A percentile compares a stretch with the other conserved stretches of the same genome.
Conservation (phyloP, 306 rosid species). For the Delonix regia region DNA sequence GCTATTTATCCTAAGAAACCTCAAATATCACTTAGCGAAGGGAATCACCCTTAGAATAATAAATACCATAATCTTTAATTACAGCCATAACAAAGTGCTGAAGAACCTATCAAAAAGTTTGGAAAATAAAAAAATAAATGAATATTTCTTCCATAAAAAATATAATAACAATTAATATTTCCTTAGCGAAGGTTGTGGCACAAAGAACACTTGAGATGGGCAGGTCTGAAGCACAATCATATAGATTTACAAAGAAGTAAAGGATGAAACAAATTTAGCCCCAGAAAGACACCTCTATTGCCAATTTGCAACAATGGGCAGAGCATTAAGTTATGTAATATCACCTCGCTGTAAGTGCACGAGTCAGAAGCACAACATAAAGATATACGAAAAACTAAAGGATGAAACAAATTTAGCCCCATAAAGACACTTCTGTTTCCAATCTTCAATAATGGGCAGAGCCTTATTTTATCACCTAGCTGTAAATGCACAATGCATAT, state of each 20-base stretch:
- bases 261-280: too few relatives aligned
- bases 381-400: neutral
- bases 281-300: too few relatives aligned
- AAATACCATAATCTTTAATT: too few relatives aligned
- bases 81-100: neutral
- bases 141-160: too few relatives aligned
- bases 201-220: neutral
- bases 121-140: neutral
- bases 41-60: neutral
- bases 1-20: slow-evolving; percentile 10
- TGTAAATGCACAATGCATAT: slow-evolving; percentile 7
- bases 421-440: neutral
- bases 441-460: neutral
- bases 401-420: slow-evolving; percentile 10
- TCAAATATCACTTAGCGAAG: neutral
- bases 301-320: too few relatives aligned
- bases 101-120: neutral
- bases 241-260: too few relatives aligned
- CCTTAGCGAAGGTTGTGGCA: neutral
- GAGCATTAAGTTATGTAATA: too few relatives aligned
- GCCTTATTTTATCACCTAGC: slow-evolving; percentile 9
- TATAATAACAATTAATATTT: too few relatives aligned
- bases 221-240: too few relatives aligned
- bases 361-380: neutral
- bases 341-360: too few relatives aligned